Evolutionary conservation across 495 filamentous ascomycete genomes (phyloP).

Genomic region (Penicillium waksmanii): DNA sequence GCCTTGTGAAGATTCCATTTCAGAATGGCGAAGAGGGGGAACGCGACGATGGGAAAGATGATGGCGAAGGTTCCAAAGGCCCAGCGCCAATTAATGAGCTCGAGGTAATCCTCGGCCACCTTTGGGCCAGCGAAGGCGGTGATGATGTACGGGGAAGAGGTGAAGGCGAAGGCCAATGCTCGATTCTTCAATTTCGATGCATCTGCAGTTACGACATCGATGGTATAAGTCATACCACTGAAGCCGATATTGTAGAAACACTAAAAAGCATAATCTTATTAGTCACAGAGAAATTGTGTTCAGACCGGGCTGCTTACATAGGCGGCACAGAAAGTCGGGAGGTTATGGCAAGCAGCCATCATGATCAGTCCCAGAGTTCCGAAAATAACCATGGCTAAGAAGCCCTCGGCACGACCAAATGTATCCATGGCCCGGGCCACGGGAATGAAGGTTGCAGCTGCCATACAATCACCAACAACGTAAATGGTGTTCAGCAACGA

Average conservation of each 20-base stretch:
- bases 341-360: slow-evolving; percentile 53
- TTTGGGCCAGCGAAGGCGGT: slow-evolving; percentile 44
- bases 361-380: slow-evolving; percentile 48
- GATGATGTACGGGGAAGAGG: slow-evolving; percentile 52
- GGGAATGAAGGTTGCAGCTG: slow-evolving; percentile 50
- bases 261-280: slow-evolving; percentile 1
- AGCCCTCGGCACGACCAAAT: slow-evolving; percentile 63
- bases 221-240: slow-evolving; percentile 57
- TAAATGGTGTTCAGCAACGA: slow-evolving; percentile 61
- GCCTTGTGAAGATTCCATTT: slow-evolving; percentile 58
- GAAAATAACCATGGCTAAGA: slow-evolving; percentile 45
- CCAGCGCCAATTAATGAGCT: slow-evolving; percentile 59
- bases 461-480: slow-evolving; percentile 52
- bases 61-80: slow-evolving; percentile 61
- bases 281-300: background rate
- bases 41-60: slow-evolving; percentile 54
- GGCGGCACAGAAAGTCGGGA: slow-evolving; percentile 54
- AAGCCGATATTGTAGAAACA: slow-evolving; percentile 55
- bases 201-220: slow-evolving; percentile 63
- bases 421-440: slow-evolving; percentile 71
- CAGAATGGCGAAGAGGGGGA: slow-evolving; percentile 52
- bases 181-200: slow-evolving; percentile 61
- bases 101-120: slow-evolving; percentile 44
- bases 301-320: slow-evolving; percentile 35
- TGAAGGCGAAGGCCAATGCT: slow-evolving; percentile 60